Evolutionary conservation across 1,139 yeast genomes (phyloP).

Genomic region (Blastobotrys malaysiensis): DNA sequence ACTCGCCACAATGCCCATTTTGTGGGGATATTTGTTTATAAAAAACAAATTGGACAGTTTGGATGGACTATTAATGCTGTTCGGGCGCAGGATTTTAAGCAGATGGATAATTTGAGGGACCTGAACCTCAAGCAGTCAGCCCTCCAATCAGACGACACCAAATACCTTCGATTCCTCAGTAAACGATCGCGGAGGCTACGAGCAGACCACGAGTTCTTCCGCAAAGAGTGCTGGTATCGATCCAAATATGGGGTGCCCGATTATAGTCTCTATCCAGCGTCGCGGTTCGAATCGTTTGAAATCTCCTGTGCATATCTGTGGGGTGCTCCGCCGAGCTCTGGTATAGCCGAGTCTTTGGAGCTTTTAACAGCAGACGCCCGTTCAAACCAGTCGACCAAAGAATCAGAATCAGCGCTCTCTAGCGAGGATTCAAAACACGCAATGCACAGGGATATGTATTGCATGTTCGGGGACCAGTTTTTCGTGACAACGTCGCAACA

Average conservation of each 20-base stretch:
- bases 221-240: neutral
- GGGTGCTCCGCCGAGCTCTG: neutral
- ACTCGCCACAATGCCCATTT: slow-evolving; percentile 7
- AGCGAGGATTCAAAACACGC: neutral
- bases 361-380: neutral
- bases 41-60: slow-evolving; percentile 42
- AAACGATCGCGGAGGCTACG: neutral
- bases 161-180: neutral
- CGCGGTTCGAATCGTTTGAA: neutral
- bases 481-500: neutral
- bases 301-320: neutral
- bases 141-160: neutral
- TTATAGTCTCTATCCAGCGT: neutral
- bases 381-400: neutral
- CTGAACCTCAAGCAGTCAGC: neutral
- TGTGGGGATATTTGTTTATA: slow-evolving; percentile 23
- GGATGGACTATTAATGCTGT: slow-evolving; percentile 54
- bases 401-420: neutral
- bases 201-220: neutral
- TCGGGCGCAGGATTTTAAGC: slow-evolving; percentile 40
- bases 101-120: slow-evolving; percentile 40
- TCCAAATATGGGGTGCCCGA: neutral
- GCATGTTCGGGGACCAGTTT: neutral
- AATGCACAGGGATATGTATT: neutral
- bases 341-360: neutral